These are phyloP conservation scores for Neospora caninum DNA, from an alignment of 169 alveolate genomes.

Conservation along the genomic window DNA sequence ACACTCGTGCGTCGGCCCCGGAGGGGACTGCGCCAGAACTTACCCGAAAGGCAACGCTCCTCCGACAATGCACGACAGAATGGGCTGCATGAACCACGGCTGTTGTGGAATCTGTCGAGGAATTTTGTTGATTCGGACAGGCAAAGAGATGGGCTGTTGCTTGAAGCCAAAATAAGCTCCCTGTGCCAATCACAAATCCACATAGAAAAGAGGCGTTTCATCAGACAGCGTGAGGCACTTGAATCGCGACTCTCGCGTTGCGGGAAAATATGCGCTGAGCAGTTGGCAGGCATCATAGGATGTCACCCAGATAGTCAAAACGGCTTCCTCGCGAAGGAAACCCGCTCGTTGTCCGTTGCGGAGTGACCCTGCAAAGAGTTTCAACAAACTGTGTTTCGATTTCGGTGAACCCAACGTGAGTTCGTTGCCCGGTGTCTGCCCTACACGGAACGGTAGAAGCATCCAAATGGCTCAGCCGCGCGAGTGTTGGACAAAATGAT, in stretches of 20 bases:
- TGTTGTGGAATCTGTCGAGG: slow-evolving; percentile 87
- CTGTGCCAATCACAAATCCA: slow-evolving; percentile 31
- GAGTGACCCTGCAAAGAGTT: too few relatives aligned
- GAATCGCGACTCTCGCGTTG: neutral
- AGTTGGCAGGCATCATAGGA: neutral
- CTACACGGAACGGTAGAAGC: too few relatives aligned
- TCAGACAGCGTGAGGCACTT: too few relatives aligned
- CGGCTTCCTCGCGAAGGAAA: too few relatives aligned
- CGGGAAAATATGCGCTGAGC: neutral
- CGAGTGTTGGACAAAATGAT: too few relatives aligned
- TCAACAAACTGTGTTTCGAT: too few relatives aligned
- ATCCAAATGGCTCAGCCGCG: too few relatives aligned
- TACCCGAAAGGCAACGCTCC: slow-evolving; percentile 83
- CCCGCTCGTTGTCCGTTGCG: too few relatives aligned
- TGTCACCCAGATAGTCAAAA: neutral
- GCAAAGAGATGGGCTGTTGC: slow-evolving; percentile 78
- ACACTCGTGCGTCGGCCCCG: neutral
- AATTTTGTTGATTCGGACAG: slow-evolving; percentile 86
- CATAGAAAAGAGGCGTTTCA: neutral
- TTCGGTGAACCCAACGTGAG: too few relatives aligned
- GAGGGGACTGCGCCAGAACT: neutral
- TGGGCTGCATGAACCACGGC: slow-evolving; percentile 81
- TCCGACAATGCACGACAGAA: slow-evolving; percentile 76
- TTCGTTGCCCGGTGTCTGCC: too few relatives aligned
- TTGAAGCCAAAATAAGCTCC: slow-evolving; percentile 82